These are phyloP conservation scores for Hypoxylon fuscum DNA, from an alignment of 495 filamentous ascomycete genomes.

Conservation along the genomic window DNA sequence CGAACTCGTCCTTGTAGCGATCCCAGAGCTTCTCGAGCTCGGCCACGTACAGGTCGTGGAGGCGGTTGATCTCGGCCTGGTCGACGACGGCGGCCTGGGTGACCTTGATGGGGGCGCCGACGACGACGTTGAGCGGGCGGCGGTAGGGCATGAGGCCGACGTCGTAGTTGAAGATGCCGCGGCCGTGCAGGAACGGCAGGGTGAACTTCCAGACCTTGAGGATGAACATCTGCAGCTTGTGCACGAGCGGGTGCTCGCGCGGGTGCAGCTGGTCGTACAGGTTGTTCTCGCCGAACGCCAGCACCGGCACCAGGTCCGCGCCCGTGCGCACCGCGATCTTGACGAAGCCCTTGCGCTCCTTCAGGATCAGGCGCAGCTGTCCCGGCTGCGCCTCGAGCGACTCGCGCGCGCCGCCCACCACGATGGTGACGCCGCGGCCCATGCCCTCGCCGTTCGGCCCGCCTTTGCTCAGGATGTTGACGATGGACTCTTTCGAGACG, in stretches of 20 bases:
- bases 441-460: slow-evolving; percentile 84
- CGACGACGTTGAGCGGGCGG: slow-evolving; percentile 84
- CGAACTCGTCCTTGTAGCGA: slow-evolving; percentile 86
- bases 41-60: slow-evolving; percentile 79
- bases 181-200: slow-evolving; percentile 85
- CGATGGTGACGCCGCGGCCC: slow-evolving; percentile 95
- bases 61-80: slow-evolving; percentile 76
- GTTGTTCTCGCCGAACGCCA: slow-evolving; percentile 95
- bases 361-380: slow-evolving; percentile 76
- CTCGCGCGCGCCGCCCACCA: slow-evolving; percentile 91
- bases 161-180: slow-evolving; percentile 97
- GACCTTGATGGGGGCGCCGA: slow-evolving; percentile 81
- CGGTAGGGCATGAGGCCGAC: slow-evolving; percentile 95
- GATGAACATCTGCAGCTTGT: slow-evolving; percentile 78
- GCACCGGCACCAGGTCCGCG: slow-evolving; percentile 89
- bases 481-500: slow-evolving; percentile 89
- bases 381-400: slow-evolving; percentile 86
- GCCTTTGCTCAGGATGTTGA: slow-evolving; percentile 81
- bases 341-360: slow-evolving; percentile 88
- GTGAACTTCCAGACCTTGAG: slow-evolving; percentile 93
- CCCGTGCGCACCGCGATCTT: slow-evolving; percentile 90
- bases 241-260: slow-evolving; percentile 73
- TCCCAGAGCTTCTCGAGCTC: slow-evolving; percentile 89
- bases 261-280: slow-evolving; percentile 88
- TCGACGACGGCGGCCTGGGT: slow-evolving; percentile 60